Percentiles rank a stretch among this genome's conserved stretches.
Conservation (phyloP, 768 basidiomycete species). For the Russula lepida region DNA sequence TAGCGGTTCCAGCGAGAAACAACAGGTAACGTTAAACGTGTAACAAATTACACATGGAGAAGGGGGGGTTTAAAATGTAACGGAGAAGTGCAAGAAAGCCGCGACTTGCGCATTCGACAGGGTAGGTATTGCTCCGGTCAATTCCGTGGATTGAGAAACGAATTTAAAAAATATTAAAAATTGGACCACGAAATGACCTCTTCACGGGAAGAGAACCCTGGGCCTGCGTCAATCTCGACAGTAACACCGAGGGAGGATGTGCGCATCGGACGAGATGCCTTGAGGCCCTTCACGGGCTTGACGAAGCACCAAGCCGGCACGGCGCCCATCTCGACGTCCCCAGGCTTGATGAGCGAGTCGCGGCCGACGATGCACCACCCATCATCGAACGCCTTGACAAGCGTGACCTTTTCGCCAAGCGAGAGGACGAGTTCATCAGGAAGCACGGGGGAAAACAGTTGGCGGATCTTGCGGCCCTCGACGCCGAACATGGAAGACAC, state of each 20-base stretch:
- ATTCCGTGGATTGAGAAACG: not conserved
- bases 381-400: conserved; percentile 63
- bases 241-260: conserved; percentile 56
- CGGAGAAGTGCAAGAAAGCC: not conserved
- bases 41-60: not conserved
- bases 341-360: conserved; percentile 31
- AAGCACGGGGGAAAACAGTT: conserved; percentile 58
- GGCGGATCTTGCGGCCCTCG: conserved; percentile 46
- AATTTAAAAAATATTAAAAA: conserved; percentile 29
- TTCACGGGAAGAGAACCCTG: conserved; percentile 34
- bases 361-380: conserved; percentile 73
- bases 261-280: conserved; percentile 56
- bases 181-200: conserved; percentile 66
- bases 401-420: conserved; percentile 50
- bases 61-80: not conserved
- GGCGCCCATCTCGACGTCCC: conserved; percentile 56
- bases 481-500: conserved; percentile 16
- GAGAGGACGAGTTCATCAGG: conserved; percentile 62
- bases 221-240: conserved; percentile 40
- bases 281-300: conserved; percentile 50
- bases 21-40: not conserved
- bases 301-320: conserved; percentile 74
- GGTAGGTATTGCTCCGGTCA: not conserved
- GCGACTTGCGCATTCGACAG: not conserved
- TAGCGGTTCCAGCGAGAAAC: conserved; percentile 9